Conservation (phyloP, 208 protist genomes). For the Angomonas ambiguus region DNA sequence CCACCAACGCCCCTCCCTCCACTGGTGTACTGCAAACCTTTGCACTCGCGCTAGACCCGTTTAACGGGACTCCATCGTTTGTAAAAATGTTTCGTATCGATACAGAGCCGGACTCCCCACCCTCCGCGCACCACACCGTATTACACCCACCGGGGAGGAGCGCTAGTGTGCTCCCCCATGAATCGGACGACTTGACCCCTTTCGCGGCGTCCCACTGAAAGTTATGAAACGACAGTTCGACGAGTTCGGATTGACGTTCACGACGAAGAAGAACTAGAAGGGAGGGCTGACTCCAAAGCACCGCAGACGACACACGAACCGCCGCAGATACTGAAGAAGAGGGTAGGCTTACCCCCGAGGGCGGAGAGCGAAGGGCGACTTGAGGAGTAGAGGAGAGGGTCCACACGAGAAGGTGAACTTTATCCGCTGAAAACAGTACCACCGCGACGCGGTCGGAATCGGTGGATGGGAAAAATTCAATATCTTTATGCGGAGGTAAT, state of each 20-base stretch:
- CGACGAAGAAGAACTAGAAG: background rate
- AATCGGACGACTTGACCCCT: background rate
- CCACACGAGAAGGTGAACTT: background rate
- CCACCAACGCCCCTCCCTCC: constrained; percentile 16
- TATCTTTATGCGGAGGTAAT: background rate
- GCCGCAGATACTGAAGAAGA: background rate
- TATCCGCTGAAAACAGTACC: background rate
- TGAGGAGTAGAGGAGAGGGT: background rate
- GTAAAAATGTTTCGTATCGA: constrained; percentile 23
- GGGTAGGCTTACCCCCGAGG: background rate
- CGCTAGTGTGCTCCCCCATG: constrained; percentile 12
- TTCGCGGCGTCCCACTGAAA: background rate
- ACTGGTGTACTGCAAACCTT: constrained; percentile 18
- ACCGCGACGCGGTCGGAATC: background rate
- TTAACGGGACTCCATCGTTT: constrained; percentile 13
- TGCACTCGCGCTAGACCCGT: constrained; percentile 18
- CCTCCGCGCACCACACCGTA: constrained; percentile 36
- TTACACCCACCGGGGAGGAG: constrained; percentile 22
- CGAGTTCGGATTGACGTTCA: constrained; percentile 12
- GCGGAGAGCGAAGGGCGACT: background rate
- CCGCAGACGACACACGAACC: background rate
- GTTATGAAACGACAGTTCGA: background rate
- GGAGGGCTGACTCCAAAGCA: background rate
- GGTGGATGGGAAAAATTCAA: background rate
- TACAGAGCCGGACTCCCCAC: constrained; percentile 19